phyloP scores from a whole-genome alignment of 2,329 filamentous ascomycete species.

The Nemania bipapillata region DNA sequence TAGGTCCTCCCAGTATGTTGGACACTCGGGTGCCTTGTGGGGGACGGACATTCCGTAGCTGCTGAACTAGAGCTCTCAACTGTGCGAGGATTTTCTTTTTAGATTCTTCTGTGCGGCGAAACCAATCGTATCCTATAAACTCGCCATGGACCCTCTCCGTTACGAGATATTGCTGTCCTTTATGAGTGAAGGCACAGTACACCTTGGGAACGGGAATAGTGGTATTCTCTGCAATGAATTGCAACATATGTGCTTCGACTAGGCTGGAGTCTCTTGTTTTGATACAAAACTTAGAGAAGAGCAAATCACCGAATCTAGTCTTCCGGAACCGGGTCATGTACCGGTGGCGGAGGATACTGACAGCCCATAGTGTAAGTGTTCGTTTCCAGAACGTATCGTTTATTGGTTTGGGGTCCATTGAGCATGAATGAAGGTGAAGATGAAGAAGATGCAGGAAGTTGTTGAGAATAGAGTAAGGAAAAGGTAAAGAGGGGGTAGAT shows the following conservation, averaged over 20 bases:
- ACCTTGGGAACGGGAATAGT: neutral
- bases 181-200: neutral
- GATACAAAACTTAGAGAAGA: neutral
- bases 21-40: neutral
- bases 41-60: neutral
- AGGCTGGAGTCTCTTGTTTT: neutral
- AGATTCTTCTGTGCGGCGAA: neutral
- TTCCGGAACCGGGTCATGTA: neutral
- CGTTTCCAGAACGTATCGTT: neutral
- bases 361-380: neutral
- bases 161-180: no score
- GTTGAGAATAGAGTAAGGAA: no score
- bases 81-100: neutral
- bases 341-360: neutral
- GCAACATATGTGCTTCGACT: neutral
- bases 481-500: no score
- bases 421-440: neutral
- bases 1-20: neutral
- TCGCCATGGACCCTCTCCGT: no score
- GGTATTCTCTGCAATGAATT: neutral
- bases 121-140: no score
- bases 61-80: neutral
- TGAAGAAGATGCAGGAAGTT: no score
- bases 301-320: neutral
- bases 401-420: neutral